Evolutionary conservation across 441 rosid genomes (phyloP), one percentile per base, ranked within the genome.

Genomic region (Erodium trifolium): DNA sequence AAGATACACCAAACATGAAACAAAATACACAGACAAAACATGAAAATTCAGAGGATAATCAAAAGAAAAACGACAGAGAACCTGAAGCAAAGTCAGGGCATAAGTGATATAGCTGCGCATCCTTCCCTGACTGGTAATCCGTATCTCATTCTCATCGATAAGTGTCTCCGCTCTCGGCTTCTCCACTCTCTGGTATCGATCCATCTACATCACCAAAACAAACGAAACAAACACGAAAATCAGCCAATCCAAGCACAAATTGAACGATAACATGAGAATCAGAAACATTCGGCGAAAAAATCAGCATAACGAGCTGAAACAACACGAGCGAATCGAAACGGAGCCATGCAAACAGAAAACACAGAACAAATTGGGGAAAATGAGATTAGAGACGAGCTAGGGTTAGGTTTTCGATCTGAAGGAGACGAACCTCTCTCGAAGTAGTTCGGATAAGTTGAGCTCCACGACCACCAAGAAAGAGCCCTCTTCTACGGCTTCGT

Each of bases 131-230:
- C 95, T 90, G 10, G 96, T 93, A 80, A 93, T 86, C 43, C 97
- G 89, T 86, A 93, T 93, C 92, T 91, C 97, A 71, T 94, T 94
- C 90, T 88, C 94, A 34, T 88, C 93, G 73, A 91, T 91, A 57
- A 90, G 88, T 0, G 89, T 79, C 73, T 83, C 94, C n/a, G 84
- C 89, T 82, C 84, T 87, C 63, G 92, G 92, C 85, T 88, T 91
- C 92, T 84, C 92, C 59, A 94, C 94, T 75, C 93, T 84, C 82
- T 88, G 89, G 79, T 94, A 90, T 84, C 83, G 89, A 74, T 93
- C 99, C 99, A 94, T 94, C 88, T 72, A 53, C 67, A 66, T 73
- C 67, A 12, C 68, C 51, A 45, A 10, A 45, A 45, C 51, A 45
- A 45, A 45, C 10, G 2, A 0, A 2, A 45, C 51, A 8, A 45